Percentiles rank a stretch among this genome's conserved stretches.
These are phyloP conservation scores for Epichloe gansuensis DNA, from an alignment of 2,329 filamentous ascomycete genomes.

Conservation along the genomic window DNA sequence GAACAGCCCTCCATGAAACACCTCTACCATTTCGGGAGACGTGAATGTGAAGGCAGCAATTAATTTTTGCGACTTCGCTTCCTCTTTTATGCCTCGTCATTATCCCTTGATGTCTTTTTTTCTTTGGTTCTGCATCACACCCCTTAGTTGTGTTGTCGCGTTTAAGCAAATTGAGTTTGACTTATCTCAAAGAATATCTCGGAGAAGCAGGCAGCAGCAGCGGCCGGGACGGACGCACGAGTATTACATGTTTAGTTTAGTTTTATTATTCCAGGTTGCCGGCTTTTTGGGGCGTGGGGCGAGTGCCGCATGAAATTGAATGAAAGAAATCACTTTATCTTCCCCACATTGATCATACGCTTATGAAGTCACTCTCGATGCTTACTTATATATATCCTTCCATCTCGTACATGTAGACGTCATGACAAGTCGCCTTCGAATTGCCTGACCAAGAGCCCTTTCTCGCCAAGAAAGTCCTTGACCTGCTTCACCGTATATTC, in stretches of 20 bases:
- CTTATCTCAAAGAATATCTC: neutral
- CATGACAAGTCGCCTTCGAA: constrained; percentile 49
- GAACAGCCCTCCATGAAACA: neutral
- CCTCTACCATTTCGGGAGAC: neutral
- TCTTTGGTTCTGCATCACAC: neutral
- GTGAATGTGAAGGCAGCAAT: neutral
- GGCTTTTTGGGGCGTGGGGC: neutral
- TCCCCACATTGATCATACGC: neutral
- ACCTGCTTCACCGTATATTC: constrained; percentile 94
- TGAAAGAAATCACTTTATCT: neutral
- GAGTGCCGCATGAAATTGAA: neutral
- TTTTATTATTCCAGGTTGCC: neutral
- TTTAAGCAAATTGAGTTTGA: neutral
- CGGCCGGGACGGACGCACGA: neutral
- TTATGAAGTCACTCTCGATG: neutral
- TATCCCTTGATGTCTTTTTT: neutral
- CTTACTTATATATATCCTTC: neutral
- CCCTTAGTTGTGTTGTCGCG: neutral
- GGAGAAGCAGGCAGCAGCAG: neutral
- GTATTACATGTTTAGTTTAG: neutral
- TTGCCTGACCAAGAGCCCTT: constrained; percentile 66
- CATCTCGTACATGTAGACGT: neutral
- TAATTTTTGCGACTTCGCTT: neutral
- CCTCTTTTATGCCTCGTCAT: neutral
- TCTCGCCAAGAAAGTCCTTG: constrained; percentile 64